Evolutionary conservation across 1,284 basidiomycete genomes (phyloP).

Genomic region (Naganishia sp.): DNA sequence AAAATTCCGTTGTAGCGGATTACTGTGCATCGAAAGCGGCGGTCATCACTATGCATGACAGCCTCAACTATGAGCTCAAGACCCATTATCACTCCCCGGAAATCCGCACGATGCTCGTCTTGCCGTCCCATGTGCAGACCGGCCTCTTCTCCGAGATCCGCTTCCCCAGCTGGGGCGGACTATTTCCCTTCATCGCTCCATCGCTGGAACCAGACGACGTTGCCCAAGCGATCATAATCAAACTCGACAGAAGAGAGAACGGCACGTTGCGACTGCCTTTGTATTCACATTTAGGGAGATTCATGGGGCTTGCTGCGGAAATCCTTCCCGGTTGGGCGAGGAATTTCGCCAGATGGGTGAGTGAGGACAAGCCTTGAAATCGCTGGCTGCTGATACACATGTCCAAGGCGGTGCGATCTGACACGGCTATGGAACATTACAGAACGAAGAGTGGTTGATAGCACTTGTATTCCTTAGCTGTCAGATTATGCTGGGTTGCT

Average conservation of each 20-base stretch:
- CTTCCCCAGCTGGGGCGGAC: conserved; percentile 57
- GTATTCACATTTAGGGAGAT: conserved; percentile 44
- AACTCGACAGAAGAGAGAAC: conserved; percentile 74
- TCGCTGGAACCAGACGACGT: conserved; percentile 69
- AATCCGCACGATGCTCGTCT: conserved; percentile 77
- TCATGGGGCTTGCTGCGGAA: conserved; percentile 40
- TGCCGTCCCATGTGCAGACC: conserved; percentile 73
- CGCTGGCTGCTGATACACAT: background rate
- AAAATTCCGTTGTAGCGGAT: conserved; percentile 62
- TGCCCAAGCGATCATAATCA: conserved; percentile 75
- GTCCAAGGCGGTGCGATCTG: conserved; percentile 8
- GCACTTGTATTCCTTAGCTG: too few species aligned
- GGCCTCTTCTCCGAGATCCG: conserved; percentile 67
- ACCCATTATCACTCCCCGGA: conserved; percentile 67
- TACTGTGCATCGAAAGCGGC: conserved; percentile 88
- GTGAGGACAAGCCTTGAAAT: conserved; percentile 14
- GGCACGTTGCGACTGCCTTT: conserved; percentile 67
- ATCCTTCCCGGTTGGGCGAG: conserved; percentile 46
- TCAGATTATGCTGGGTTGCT: too few species aligned
- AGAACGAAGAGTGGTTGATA: background rate
- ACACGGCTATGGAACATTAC: conserved; percentile 13
- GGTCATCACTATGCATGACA: conserved; percentile 70
- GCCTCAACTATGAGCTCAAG: conserved; percentile 73
- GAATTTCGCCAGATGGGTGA: conserved; percentile 47
- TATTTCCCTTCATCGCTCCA: conserved; percentile 73